Evolutionary conservation across 2,329 filamentous ascomycete species (phyloP), one percentile per base, ranked within the genome.

Genomic region (Cordyceps cicadae): DNA sequence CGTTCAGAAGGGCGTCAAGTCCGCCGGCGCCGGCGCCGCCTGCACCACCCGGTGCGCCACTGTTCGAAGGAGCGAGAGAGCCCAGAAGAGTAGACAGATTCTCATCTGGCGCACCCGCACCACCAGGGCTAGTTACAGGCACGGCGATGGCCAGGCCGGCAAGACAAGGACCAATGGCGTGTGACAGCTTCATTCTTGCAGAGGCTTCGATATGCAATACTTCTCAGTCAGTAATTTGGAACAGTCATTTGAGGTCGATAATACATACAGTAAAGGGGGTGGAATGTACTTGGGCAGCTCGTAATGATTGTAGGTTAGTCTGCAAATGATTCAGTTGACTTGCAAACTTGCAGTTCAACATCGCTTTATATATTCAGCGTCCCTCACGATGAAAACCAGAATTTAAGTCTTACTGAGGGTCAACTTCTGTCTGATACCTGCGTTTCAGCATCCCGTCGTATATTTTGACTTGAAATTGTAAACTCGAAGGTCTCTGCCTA

Each of bases 141-240:
- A 34, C 32, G 32, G 54, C 54, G 45, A 57, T 21, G 24, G 54
- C n/a, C 32, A 57, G 37, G 46, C 54, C 46, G n/a, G 54, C 54
- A 15, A 57, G 54, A 14, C 15, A 49, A 26, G 54, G 17, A 41
- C 21, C 11, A 15, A 57, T 26, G 21, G 49, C 4, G 2, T 17
- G 4, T 12, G 17, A 50, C 21, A 50, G 24, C 32, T 50, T 57
- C 54, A 57, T 57, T 49, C 7, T 49, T 8, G 14, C 5, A 14
- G 9, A 17, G 7, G 5, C 7, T 17, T 37, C 21, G 34, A 37
- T 37, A 11, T 37, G 11, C 12, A 12, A 37, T 37, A 3, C 11
- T 11, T 37, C 8, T 11, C 9, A 37, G 34, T 37, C 11, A 37
- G 34, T 37, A 14, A 3, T 37, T 37, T 37, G 34, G 4, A 11